A percentile compares a stretch with the other conserved stretches of the same genome.
Conservation (phyloP, 129 eudicot species). For the Smallanthus sonchifolius region DNA sequence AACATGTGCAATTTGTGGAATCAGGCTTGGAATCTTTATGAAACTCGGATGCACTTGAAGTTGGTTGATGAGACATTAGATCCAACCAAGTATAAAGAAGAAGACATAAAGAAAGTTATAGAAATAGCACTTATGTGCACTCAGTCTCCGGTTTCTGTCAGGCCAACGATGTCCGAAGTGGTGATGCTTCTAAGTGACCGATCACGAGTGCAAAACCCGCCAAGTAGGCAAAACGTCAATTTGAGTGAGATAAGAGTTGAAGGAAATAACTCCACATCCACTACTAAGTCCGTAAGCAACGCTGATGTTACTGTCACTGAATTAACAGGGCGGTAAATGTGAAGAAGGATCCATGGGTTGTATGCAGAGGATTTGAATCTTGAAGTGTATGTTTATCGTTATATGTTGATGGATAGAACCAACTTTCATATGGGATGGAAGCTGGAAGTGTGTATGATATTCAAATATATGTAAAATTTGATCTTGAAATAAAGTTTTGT, state of each 20-base stretch:
- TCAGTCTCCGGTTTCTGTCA: conserved; percentile 52
- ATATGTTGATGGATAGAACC: background rate
- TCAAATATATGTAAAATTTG: background rate
- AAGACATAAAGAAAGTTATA: conserved; percentile 57
- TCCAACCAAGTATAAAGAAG: conserved; percentile 41
- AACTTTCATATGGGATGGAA: background rate
- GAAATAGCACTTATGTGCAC: conserved; percentile 72
- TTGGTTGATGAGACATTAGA: conserved; percentile 65
- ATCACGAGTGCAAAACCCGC: conserved; percentile 32
- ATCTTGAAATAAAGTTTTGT: background rate
- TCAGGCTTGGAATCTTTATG: conserved; percentile 76
- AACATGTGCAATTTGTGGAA: background rate
- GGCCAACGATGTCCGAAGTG: conserved; percentile 81
- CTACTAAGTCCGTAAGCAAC: conserved; percentile 26
- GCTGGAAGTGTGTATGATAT: background rate
- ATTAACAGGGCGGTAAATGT: conserved; percentile 32
- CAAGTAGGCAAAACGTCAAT: conserved; percentile 36
- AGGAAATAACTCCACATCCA: conserved; percentile 21
- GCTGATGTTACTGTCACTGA: conserved; percentile 36
- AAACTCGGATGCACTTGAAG: conserved; percentile 38
- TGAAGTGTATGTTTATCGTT: background rate
- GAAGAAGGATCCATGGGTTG: background rate
- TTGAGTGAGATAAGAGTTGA: conserved; percentile 25
- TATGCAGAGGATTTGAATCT: background rate
- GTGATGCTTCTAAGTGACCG: conserved; percentile 58